Percentiles rank a stretch among this genome's conserved stretches.
phyloP scores from a whole-genome alignment of 1,284 basidiomycete genomes.

The Apiotrichum sp. region DNA sequence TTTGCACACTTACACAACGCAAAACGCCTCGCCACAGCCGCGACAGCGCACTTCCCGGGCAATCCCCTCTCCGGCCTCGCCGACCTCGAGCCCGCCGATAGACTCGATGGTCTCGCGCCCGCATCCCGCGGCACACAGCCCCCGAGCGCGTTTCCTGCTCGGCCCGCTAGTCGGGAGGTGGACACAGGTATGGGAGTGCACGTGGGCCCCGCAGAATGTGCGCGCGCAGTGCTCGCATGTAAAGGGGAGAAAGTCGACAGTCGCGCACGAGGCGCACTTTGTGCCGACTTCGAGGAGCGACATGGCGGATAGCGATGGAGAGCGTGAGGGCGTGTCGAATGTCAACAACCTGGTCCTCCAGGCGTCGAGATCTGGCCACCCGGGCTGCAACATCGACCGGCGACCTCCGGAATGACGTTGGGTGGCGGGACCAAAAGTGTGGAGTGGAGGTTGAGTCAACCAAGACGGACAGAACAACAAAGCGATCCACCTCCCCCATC shows the following conservation, averaged over 20 bases:
- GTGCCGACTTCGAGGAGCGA: constrained; percentile 32
- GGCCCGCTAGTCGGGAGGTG: constrained; percentile 8
- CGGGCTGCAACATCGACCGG: no score
- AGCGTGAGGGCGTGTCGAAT: no score
- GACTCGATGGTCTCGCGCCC: constrained; percentile 31
- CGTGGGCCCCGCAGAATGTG: constrained; percentile 31
- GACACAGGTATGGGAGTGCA: constrained; percentile 26
- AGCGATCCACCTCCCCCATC: no score
- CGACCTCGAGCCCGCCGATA: constrained; percentile 23
- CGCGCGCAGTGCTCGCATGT: constrained; percentile 26
- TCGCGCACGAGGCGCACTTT: constrained; percentile 26
- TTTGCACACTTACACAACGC: constrained; percentile 25
- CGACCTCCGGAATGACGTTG: no score
- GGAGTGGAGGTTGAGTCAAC: constrained; percentile 2
- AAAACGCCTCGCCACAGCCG: constrained; percentile 30
- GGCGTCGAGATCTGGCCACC: no score
- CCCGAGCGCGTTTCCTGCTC: constrained; percentile 13
- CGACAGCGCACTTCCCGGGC: constrained; percentile 31
- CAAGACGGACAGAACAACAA: background rate
- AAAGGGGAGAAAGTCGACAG: constrained; percentile 42
- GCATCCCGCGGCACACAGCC: constrained; percentile 27
- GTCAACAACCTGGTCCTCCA: no score
- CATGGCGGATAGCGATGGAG: constrained; percentile 14
- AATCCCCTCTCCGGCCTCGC: constrained; percentile 14
- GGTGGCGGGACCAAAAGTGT: no score